phyloP scores from a whole-genome alignment of 2,329 filamentous ascomycete species.

The Colletotrichum sp. region DNA sequence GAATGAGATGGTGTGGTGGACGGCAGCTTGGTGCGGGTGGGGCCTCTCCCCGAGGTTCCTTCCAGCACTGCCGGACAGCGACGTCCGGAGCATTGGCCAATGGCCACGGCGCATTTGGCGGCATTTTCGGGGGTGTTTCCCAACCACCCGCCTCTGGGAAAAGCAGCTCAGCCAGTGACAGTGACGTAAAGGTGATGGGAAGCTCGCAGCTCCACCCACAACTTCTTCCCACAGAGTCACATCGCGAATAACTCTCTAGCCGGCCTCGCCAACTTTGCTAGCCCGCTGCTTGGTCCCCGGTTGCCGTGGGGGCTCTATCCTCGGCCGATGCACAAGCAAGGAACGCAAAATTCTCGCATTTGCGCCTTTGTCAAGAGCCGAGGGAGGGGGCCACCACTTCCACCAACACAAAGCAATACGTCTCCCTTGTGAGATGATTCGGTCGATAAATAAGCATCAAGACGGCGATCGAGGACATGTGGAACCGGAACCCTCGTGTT shows the following conservation, averaged over 20 bases:
- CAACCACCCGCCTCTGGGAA: not conserved
- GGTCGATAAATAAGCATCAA: not conserved
- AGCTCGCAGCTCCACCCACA: not conserved
- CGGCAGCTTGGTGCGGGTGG: not conserved
- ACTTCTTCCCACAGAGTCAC: not conserved
- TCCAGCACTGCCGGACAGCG: not conserved
- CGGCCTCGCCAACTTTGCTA: not conserved
- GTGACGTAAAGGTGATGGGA: conserved; percentile 18
- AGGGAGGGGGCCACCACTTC: not conserved
- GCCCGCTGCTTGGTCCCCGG: not conserved
- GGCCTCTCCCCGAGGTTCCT: not conserved
- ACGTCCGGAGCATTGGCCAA: conserved; percentile 3
- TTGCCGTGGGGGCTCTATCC: not conserved
- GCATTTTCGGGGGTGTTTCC: not conserved
- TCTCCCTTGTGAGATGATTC: not conserved
- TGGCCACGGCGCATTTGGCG: not conserved
- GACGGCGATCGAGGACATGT: not conserved
- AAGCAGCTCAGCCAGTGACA: conserved; percentile 5
- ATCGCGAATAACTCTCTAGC: not conserved
- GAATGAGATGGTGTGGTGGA: not conserved
- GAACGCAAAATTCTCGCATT: not conserved
- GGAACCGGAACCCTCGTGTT: not conserved
- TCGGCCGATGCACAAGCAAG: not conserved
- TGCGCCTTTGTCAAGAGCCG: not conserved
- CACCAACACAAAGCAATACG: not conserved